These are phyloP conservation scores for Alnus glutinosa DNA, from an alignment of 306 rosid genomes.

Conservation along the genomic window DNA sequence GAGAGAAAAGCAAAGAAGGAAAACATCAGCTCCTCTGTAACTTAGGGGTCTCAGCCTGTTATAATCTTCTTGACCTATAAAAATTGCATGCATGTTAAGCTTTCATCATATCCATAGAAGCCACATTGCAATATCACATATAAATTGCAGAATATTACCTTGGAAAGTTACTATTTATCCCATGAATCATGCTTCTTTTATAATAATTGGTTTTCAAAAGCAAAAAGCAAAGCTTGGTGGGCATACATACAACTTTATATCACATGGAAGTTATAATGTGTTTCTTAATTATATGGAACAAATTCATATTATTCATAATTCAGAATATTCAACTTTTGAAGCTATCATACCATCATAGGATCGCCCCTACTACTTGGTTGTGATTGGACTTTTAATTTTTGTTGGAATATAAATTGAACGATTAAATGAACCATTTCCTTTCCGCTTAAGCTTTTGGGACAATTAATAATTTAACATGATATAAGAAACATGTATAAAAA, in stretches of 20 bases:
- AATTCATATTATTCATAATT: background rate
- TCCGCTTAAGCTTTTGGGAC: too few species aligned
- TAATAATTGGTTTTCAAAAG: background rate
- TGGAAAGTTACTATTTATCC: slow-evolving; percentile 20
- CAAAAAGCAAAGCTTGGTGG: slow-evolving; percentile 1
- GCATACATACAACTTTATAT: background rate
- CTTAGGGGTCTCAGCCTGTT: slow-evolving; percentile 53
- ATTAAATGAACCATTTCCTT: too few species aligned
- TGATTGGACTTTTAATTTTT: too few species aligned
- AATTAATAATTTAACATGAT: too few species aligned
- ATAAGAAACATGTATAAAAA: too few species aligned
- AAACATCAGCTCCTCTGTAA: slow-evolving; percentile 60
- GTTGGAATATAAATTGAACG: too few species aligned
- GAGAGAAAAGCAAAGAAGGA: slow-evolving; percentile 53
- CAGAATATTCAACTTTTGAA: too few species aligned
- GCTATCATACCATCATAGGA: too few species aligned
- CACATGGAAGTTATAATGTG: slow-evolving; percentile 21
- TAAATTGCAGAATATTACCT: background rate
- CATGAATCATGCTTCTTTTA: background rate
- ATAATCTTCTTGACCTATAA: slow-evolving; percentile 52
- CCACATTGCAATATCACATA: background rate
- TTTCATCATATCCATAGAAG: background rate
- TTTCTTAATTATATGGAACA: background rate
- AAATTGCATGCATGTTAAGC: background rate
- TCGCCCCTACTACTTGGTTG: too few species aligned